Conservation (phyloP, 2,329 filamentous ascomycete species). For the Diaporthe australafricana region DNA sequence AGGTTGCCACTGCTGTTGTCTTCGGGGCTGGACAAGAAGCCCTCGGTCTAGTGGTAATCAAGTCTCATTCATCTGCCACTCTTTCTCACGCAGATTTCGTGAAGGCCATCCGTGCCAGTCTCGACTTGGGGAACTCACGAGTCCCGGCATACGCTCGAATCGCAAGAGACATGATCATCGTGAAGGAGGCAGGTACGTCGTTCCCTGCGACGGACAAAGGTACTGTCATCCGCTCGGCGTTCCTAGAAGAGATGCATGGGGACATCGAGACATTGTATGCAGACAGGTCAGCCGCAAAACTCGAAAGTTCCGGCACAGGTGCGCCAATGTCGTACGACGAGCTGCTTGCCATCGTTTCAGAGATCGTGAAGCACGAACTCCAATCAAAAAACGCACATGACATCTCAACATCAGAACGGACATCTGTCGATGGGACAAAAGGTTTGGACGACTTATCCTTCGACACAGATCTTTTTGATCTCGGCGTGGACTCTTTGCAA, state of each 20-base stretch:
- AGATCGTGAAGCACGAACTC: conserved; percentile 3
- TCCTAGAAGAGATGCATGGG: not conserved
- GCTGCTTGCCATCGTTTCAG: not conserved
- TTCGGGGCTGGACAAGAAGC: conserved; percentile 28
- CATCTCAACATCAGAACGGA: not conserved
- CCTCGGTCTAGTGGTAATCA: conserved; percentile 13
- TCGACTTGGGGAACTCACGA: conserved; percentile 18
- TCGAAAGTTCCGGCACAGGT: no score
- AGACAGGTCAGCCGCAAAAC: not conserved
- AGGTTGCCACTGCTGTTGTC: conserved; percentile 4
- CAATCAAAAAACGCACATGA: not conserved
- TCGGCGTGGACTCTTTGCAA: conserved; percentile 19
- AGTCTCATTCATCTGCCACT: not conserved
- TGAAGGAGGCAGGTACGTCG: conserved; percentile 14
- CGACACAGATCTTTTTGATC: conserved; percentile 16
- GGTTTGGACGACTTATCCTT: not conserved
- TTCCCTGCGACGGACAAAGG: conserved; percentile 20
- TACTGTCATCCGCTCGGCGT: conserved; percentile 13
- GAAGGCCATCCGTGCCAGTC: not conserved
- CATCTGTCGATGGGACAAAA: not conserved
- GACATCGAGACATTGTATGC: conserved; percentile 12
- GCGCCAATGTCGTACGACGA: not conserved
- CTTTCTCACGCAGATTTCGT: not conserved
- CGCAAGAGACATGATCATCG: conserved; percentile 16
- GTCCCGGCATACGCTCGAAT: conserved; percentile 23